Evolutionary conservation across 2,329 filamentous ascomycete genomes (phyloP), one percentile per base, ranked within the genome.

Genomic region (Fusarium keratoplasticum): DNA sequence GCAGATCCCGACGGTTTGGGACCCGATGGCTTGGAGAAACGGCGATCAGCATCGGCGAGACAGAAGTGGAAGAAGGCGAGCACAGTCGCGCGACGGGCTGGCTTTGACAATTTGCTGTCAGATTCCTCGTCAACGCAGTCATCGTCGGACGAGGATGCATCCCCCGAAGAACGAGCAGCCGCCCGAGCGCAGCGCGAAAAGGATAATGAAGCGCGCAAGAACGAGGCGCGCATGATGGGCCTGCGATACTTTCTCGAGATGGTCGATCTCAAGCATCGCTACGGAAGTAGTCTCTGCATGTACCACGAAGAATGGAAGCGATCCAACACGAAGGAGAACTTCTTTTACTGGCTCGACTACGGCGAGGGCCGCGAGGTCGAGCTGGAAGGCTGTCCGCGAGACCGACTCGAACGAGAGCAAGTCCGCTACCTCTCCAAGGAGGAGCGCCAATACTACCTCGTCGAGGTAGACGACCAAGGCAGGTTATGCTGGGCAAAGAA

Each of bases 321-420:
- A 69, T 86, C 90, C 2, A 86, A 93, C 31, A 96, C 94, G 0
- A 89, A 91, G 6, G 93, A 98, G 80, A 97, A 96, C 80, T 98
- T 95, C 87, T 98, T 98, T 81, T 96, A 95, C 83, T 98, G 95
- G 95, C 86, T 98, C 2, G 95, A 98, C 80, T 87, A 93, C 67
- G 95, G 95, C 6, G 92, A 92, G 58, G 95, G 95, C 0, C 90
- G 86, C 75, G 82, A 89, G 42, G 80, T 96, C 50, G 92, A 96
- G 72, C 84, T 96, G 14, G 88, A 90, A 5, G 88, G 89, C 0
- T 95, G 95, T 72, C 92, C 94, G 2, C 88, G 95, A 38, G 92
- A 94, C 68, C 87, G 90, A 16, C 85, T 98, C 8, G 94, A 96
- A 61, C 88, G 89, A 27, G 94, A 97, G 81, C 91, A 92, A 77